phyloP scores from a whole-genome alignment of 73 alveolate genomes.

The Paramecium sonneborni region DNA sequence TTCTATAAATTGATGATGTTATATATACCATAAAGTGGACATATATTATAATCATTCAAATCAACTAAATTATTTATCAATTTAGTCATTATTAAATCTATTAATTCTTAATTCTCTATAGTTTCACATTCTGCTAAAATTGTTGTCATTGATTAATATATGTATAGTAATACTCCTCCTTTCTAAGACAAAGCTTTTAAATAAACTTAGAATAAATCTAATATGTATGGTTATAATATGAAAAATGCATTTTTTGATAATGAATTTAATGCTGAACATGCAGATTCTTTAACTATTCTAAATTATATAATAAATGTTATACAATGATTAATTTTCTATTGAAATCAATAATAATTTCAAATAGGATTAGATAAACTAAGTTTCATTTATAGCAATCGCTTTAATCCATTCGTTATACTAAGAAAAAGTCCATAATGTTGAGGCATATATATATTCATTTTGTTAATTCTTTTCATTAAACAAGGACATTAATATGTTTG shows the following conservation, averaged over 20 bases:
- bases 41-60: background rate
- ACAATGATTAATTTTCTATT: constrained; percentile 27
- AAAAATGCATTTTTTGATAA: background rate
- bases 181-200: background rate
- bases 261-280: constrained; percentile 6
- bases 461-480: background rate
- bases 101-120: constrained; percentile 9
- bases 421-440: constrained; percentile 46
- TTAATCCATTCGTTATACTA: constrained; percentile 32
- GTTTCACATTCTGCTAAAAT: constrained; percentile 4
- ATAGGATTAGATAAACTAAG: background rate
- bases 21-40: constrained; percentile 40
- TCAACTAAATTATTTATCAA: background rate
- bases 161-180: background rate
- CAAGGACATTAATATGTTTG: background rate
- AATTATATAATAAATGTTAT: background rate
- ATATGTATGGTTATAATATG: constrained; percentile 13
- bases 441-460: constrained; percentile 37
- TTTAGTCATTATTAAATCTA: background rate
- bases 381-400: background rate
- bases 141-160: background rate
- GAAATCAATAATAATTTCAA: background rate
- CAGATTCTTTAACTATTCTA: constrained; percentile 46
- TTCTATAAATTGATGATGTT: background rate
- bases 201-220: constrained; percentile 5